Evolutionary conservation across 2,329 filamentous ascomycete species (phyloP).

Genomic region (Parascedosporium putredinis): DNA sequence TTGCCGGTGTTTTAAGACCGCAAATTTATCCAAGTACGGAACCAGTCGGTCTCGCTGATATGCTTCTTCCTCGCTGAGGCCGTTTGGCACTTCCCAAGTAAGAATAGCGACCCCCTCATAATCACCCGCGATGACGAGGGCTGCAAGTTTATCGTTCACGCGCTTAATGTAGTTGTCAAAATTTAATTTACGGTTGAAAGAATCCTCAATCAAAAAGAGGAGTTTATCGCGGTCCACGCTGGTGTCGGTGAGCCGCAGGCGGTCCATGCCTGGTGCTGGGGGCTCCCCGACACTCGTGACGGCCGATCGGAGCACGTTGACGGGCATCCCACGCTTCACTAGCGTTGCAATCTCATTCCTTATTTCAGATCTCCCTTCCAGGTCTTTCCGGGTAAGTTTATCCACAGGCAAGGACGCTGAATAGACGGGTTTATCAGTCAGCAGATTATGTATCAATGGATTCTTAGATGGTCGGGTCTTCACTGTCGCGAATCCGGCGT

Average conservation of each 20-base stretch:
- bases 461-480: constrained; percentile 54
- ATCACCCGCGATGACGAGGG: constrained; percentile 87
- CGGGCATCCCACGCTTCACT: constrained; percentile 80
- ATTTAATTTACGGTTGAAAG: constrained; percentile 77
- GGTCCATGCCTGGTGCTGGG: constrained; percentile 45
- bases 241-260: constrained; percentile 65
- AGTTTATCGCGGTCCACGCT: constrained; percentile 75
- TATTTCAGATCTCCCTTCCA: constrained; percentile 7
- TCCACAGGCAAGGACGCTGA: constrained; percentile 80
- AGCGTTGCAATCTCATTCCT: constrained; percentile 52
- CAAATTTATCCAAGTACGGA: constrained; percentile 95
- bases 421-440: constrained; percentile 88
- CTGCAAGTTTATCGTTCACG: constrained; percentile 73
- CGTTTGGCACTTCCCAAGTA: constrained; percentile 78
- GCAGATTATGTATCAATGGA: constrained; percentile 85
- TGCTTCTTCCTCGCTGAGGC: constrained; percentile 42
- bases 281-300: constrained; percentile 51
- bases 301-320: constrained; percentile 52
- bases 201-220: constrained; percentile 83
- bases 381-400: constrained; percentile 14
- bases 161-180: constrained; percentile 71
- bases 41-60: constrained; percentile 56
- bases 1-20: constrained; percentile 78
- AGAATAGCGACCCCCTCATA: constrained; percentile 94
- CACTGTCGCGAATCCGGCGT: constrained; percentile 28